These are phyloP conservation scores for Thelephora ganbajun DNA, from an alignment of 768 basidiomycete genomes.

Conservation along the genomic window DNA sequence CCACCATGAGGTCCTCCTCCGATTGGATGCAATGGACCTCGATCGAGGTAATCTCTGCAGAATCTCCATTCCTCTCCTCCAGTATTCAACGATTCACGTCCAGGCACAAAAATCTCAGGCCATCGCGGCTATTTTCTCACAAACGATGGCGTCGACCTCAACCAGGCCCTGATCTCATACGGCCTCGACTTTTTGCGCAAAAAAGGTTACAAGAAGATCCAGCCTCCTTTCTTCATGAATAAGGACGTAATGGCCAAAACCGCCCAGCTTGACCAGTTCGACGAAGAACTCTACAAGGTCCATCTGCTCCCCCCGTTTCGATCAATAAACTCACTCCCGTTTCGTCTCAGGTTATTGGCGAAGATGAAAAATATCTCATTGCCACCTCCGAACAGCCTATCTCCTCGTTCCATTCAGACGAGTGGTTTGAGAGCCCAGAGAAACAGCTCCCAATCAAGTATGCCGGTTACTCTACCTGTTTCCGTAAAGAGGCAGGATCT, in stretches of 20 bases:
- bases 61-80: background rate
- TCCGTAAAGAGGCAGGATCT: constrained; percentile 97
- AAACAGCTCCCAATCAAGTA: constrained; percentile 87
- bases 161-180: constrained; percentile 90
- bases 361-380: constrained; percentile 97
- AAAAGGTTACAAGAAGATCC: constrained; percentile 81
- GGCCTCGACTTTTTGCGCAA: constrained; percentile 85
- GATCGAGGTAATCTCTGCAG: constrained; percentile 59
- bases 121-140: constrained; percentile 96
- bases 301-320: constrained; percentile 2
- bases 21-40: constrained; percentile 91
- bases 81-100: background rate
- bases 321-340: background rate
- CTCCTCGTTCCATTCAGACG: constrained; percentile 88
- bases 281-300: constrained; percentile 96
- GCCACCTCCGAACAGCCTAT: constrained; percentile 99
- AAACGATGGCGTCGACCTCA: constrained; percentile 91
- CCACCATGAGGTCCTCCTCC: constrained; percentile 93
- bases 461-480: constrained; percentile 87
- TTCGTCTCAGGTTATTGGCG: constrained; percentile 55
- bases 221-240: constrained; percentile 98
- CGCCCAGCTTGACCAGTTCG: constrained; percentile 95
- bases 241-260: constrained; percentile 96
- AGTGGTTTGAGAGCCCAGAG: constrained; percentile 93
- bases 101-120: constrained; percentile 84